These are phyloP conservation scores for Croton setiger DNA, from an alignment of 441 rosid species.

Conservation along the genomic window DNA sequence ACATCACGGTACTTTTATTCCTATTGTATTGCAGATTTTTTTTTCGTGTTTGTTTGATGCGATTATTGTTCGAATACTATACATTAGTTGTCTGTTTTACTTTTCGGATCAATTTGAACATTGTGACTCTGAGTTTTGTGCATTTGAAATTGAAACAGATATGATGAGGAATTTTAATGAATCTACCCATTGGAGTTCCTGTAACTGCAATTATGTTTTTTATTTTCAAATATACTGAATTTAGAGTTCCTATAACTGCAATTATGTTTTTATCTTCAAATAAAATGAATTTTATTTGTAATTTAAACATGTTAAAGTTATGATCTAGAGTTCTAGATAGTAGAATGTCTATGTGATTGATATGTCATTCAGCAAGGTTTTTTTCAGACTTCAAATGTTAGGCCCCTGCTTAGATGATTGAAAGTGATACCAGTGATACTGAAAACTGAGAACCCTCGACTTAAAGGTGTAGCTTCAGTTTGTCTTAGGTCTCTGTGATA, in stretches of 20 bases:
- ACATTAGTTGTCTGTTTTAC: neutral
- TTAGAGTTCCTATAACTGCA: neutral
- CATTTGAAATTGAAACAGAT: neutral
- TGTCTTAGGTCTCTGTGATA: neutral
- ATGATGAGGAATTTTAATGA: neutral
- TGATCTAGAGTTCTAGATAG: neutral
- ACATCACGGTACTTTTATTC: conserved; percentile 47
- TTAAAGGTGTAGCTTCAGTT: neutral
- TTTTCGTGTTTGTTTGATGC: neutral
- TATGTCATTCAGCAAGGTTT: neutral
- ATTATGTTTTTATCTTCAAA: neutral
- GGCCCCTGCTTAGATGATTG: neutral
- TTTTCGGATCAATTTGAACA: neutral
- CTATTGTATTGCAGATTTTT: neutral
- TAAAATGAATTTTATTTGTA: neutral
- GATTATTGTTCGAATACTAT: neutral
- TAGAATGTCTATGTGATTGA: neutral
- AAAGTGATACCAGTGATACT: neutral
- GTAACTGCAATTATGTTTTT: neutral
- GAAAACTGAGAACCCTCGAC: neutral
- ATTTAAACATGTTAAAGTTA: neutral
- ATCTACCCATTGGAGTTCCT: neutral
- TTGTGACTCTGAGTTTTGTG: conserved; percentile 3
- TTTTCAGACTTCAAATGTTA: neutral
- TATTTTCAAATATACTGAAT: neutral